Percentiles rank a stretch among this genome's conserved stretches.
phyloP scores from a whole-genome alignment of 768 basidiomycete genomes.

The Lentinula detonsa region DNA sequence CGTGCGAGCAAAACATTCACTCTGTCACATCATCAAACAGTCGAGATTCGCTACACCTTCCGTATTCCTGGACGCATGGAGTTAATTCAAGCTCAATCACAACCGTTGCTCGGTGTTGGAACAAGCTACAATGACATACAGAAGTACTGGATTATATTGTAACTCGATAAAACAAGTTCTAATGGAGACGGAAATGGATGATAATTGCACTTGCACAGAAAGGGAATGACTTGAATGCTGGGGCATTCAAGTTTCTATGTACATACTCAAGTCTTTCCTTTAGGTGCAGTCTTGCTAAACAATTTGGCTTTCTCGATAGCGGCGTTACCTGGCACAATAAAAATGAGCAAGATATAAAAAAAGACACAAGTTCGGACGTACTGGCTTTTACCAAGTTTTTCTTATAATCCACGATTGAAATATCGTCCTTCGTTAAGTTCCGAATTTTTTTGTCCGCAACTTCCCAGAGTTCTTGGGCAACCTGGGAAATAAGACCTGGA shows the following conservation, averaged over 20 bases:
- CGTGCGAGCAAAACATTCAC: not conserved
- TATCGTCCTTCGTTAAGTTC: conserved; percentile 87
- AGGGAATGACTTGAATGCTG: not conserved
- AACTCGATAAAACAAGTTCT: no score
- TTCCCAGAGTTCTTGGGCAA: conserved; percentile 99
- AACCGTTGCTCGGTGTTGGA: no score
- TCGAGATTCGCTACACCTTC: no score
- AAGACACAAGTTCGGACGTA: conserved; percentile 18
- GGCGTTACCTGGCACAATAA: conserved; percentile 49
- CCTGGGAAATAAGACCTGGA: conserved; percentile 89
- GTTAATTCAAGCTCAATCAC: no score
- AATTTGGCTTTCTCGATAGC: conserved; percentile 93
- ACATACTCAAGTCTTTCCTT: conserved; percentile 51
- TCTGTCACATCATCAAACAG: no score
- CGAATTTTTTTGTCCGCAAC: conserved; percentile 90
- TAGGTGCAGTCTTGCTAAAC: conserved; percentile 77
- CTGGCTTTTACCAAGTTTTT: conserved; percentile 76
- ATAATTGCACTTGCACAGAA: no score
- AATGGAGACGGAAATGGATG: no score
- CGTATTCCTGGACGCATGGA: no score
- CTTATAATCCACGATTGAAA: conserved; percentile 93
- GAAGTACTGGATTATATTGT: no score
- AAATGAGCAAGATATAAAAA: conserved; percentile 3
- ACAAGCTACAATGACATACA: no score
- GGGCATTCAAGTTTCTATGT: not conserved